phyloP scores from a whole-genome alignment of 192 early-diverging fungal species.

The Coemansia furcata region DNA sequence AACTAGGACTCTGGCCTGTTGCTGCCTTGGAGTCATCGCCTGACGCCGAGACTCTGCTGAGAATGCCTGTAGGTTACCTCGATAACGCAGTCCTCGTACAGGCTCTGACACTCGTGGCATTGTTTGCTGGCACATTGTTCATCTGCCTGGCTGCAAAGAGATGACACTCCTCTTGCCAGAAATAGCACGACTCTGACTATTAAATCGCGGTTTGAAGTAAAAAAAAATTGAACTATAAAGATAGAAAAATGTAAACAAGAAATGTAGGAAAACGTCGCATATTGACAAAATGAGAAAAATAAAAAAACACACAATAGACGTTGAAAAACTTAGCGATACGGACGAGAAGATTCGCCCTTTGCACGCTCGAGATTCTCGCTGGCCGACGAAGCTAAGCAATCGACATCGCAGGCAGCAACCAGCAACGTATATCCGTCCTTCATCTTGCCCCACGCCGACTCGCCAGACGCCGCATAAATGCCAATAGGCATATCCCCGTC shows the following conservation, averaged over 20 bases:
- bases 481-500: conserved; percentile 43
- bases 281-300: conserved; percentile 1
- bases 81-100: conserved; percentile 17
- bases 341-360: conserved; percentile 19
- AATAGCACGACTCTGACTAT: background rate
- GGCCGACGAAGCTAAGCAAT: conserved; percentile 40
- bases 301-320: background rate
- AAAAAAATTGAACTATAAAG: background rate
- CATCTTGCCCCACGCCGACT: conserved; percentile 20
- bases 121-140: conserved; percentile 24
- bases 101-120: conserved; percentile 13
- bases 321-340: conserved; percentile 20
- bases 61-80: conserved; percentile 35
- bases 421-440: conserved; percentile 42
- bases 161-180: background rate
- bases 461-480: conserved; percentile 44
- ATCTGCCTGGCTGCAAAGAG: background rate
- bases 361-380: conserved; percentile 46
- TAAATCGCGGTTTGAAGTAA: background rate
- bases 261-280: conserved; percentile 10
- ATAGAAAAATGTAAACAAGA: background rate
- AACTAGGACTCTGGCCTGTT: conserved; percentile 31
- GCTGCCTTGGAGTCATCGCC: conserved; percentile 13
- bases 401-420: conserved; percentile 49
- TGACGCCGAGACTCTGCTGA: conserved; percentile 36